Conservation (phyloP, 495 filamentous ascomycete species). For the Neurospora sp. region DNA sequence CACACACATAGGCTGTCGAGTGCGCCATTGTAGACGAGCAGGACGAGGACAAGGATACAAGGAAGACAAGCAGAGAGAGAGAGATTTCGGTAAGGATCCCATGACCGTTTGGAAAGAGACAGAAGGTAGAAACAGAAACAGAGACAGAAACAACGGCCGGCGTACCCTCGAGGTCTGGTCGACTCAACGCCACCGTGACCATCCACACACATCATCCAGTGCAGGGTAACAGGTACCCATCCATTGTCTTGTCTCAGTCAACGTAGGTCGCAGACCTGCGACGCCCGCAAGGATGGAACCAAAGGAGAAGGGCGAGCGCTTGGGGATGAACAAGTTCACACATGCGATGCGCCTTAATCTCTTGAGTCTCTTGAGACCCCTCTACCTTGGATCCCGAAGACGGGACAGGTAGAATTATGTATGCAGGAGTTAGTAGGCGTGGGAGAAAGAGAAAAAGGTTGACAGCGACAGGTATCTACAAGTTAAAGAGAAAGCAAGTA, state of each 20-base stretch:
- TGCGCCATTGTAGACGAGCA: too few relatives aligned
- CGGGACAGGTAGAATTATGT: background rate
- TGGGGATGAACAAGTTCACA: background rate
- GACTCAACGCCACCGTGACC: background rate
- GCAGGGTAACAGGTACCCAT: background rate
- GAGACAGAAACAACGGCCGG: background rate
- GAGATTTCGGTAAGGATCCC: background rate
- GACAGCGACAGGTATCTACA: too few relatives aligned
- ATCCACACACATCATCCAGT: background rate
- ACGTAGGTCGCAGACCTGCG: background rate
- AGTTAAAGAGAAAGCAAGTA: too few relatives aligned
- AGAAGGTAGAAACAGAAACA: background rate
- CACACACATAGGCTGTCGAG: too few relatives aligned
- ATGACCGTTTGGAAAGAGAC: background rate
- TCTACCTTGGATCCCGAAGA: background rate
- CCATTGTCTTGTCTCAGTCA: background rate
- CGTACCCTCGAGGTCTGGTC: background rate
- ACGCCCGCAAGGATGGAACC: background rate
- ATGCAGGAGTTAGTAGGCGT: background rate
- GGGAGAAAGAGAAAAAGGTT: background rate
- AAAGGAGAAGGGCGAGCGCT: background rate
- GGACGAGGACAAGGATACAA: background rate
- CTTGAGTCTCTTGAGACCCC: background rate
- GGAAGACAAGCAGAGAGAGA: background rate
- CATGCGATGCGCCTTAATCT: background rate